A percentile compares a stretch with the other conserved stretches of the same genome.
phyloP scores from a whole-genome alignment of 805 yeast species.

The Metschnikowia hibisci region DNA sequence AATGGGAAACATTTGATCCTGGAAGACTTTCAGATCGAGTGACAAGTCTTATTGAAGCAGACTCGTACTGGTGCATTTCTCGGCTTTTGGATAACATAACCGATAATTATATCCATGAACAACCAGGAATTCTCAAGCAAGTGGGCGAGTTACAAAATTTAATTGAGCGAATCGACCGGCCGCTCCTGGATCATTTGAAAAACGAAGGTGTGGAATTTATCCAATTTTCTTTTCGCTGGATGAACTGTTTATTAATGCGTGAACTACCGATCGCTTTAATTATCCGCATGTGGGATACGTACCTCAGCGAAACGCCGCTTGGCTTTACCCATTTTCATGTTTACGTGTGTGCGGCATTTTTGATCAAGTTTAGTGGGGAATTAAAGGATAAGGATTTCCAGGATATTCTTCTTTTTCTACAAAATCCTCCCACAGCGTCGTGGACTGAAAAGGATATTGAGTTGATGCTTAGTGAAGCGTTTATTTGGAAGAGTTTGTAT shows the following conservation, averaged over 20 bases:
- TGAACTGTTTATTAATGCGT: conserved; percentile 96
- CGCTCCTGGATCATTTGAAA: conserved; percentile 69
- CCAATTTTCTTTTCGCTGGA: conserved; percentile 96
- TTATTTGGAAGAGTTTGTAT: conserved; percentile 91
- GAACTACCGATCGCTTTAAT: conserved; percentile 76
- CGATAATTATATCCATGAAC: conserved; percentile 96
- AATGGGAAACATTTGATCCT: conserved; percentile 61
- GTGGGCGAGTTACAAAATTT: conserved; percentile 75
- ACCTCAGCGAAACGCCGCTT: conserved; percentile 65
- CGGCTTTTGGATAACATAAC: conserved; percentile 90
- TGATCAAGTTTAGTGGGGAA: conserved; percentile 80
- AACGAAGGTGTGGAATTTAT: conserved; percentile 86
- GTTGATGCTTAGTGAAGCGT: conserved; percentile 89
- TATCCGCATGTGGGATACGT: conserved; percentile 97
- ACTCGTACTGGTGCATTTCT: conserved; percentile 94
- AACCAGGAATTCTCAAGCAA: conserved; percentile 93
- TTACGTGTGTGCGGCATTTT: conserved; percentile 95
- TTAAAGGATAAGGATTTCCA: conserved; percentile 87
- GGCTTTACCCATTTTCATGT: conserved; percentile 93
- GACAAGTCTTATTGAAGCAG: conserved; percentile 78
- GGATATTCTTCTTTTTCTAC: conserved; percentile 86
- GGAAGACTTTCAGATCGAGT: conserved; percentile 53
- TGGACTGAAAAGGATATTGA: conserved; percentile 93
- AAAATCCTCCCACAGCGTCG: conserved; percentile 77
- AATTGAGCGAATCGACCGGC: conserved; percentile 74